Evolutionary conservation across 176 grass and related monocot species (phyloP).

Genomic region (Neostapfia colusana): DNA sequence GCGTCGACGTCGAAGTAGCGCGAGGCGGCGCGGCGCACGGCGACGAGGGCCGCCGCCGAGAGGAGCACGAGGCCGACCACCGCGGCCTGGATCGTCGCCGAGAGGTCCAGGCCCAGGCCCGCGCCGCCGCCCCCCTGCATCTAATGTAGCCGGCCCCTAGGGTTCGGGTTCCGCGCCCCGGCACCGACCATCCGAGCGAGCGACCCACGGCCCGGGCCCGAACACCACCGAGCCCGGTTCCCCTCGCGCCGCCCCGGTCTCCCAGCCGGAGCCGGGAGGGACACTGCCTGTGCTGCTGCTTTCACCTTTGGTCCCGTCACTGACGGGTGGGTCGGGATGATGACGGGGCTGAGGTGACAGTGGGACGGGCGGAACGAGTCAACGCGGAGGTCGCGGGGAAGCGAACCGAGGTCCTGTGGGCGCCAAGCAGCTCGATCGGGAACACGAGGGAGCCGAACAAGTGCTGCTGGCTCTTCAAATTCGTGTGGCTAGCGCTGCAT

Average conservation of each 20-base stretch:
- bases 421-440: no score
- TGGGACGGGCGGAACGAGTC: neutral
- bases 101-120: constrained; percentile 34
- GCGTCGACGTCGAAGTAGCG: constrained; percentile 92
- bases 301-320: neutral
- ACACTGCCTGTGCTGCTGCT: neutral
- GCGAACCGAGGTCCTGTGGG: constrained; percentile 6
- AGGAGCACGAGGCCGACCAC: constrained; percentile 48
- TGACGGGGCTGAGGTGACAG: neutral
- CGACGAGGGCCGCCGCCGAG: constrained; percentile 40
- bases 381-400: constrained; percentile 21
- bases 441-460: no score
- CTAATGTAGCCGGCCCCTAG: constrained; percentile 51
- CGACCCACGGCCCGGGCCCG: neutral
- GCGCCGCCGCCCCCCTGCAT: constrained; percentile 51
- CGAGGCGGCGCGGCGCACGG: constrained; percentile 68
- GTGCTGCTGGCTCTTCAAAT: neutral
- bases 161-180: constrained; percentile 51
- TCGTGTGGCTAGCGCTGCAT: no score
- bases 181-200: constrained; percentile 48
- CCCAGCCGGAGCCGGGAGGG: constrained; percentile 40
- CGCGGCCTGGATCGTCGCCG: constrained; percentile 64
- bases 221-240: neutral
- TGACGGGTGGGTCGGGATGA: constrained; percentile 1
- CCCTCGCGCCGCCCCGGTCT: neutral